Evolutionary conservation across 2,329 filamentous ascomycete species (phyloP).

Genomic region (Verticillium nonalfalfae): DNA sequence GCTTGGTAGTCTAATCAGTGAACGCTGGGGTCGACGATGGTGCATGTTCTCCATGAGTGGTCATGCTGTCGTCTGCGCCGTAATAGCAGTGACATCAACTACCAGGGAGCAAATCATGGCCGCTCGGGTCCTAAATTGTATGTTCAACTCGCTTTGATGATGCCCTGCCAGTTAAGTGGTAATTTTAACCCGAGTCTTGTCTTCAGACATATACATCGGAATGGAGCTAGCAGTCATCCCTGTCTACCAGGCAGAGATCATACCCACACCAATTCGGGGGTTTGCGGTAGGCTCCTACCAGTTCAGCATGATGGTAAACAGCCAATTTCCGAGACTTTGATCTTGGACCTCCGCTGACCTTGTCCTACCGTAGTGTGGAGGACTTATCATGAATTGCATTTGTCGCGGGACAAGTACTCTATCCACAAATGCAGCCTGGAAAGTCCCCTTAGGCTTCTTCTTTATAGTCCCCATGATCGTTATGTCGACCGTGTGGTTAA

Average conservation of each 20-base stretch:
- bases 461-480: slow-evolving; percentile 23
- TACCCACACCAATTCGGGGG: slow-evolving; percentile 21
- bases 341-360: no score
- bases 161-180: no score
- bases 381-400: slow-evolving; percentile 15
- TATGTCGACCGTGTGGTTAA: slow-evolving; percentile 16
- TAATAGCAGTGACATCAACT: slow-evolving; percentile 23
- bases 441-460: slow-evolving; percentile 26
- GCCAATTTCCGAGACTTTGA: background rate
- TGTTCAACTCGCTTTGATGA: no score
- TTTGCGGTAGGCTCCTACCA: slow-evolving; percentile 27
- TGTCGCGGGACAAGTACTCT: slow-evolving; percentile 21
- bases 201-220: slow-evolving; percentile 25
- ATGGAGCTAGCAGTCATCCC: slow-evolving; percentile 31
- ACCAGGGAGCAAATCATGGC: slow-evolving; percentile 23
- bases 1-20: slow-evolving; percentile 14
- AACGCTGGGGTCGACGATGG: slow-evolving; percentile 17
- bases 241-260: slow-evolving; percentile 26
- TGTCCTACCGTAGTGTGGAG: no score
- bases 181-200: no score
- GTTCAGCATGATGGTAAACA: slow-evolving; percentile 2
- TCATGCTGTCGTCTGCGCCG: slow-evolving; percentile 21
- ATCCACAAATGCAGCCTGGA: slow-evolving; percentile 20
- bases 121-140: slow-evolving; percentile 25
- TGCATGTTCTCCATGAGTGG: slow-evolving; percentile 13